Conservation (phyloP, 2,329 filamentous ascomycete genomes). For the Xylaria hypoxylon region DNA sequence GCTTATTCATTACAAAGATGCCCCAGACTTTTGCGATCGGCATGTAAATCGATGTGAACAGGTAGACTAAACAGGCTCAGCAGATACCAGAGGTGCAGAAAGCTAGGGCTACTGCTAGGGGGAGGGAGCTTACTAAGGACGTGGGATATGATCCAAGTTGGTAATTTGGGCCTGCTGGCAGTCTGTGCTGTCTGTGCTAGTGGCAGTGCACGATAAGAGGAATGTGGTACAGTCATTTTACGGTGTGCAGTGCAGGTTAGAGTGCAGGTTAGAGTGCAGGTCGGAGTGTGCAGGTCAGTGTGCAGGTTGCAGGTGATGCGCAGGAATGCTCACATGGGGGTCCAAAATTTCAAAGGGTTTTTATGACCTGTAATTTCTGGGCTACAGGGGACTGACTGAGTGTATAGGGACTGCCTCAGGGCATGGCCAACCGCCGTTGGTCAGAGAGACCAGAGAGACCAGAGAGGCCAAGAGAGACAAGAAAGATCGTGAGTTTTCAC, state of each 20-base stretch:
- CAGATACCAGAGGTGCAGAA: no score
- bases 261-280: conserved; percentile 17
- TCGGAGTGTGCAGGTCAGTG: no score
- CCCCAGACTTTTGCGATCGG: conserved; percentile 12
- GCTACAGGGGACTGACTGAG: background rate
- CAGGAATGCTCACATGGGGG: conserved; percentile 39
- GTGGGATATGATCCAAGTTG: conserved; percentile 23
- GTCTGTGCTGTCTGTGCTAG: no score
- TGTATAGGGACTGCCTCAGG: no score
- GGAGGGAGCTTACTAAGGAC: background rate
- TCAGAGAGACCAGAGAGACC: conserved; percentile 21
- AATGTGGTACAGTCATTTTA: no score
- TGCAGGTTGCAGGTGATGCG: background rate
- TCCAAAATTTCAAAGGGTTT: conserved; percentile 25
- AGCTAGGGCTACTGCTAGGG: no score
- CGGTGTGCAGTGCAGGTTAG: no score
- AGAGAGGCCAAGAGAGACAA: conserved; percentile 27
- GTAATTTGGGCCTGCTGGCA: no score
- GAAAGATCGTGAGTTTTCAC: conserved; percentile 41
- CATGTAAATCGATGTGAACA: conserved; percentile 4
- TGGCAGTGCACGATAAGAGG: no score
- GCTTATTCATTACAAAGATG: no score
- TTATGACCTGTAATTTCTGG: background rate
- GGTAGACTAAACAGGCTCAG: no score
- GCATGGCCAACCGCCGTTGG: conserved; percentile 25